These are phyloP conservation scores for Paecilomyces variotii DNA, from an alignment of 2,329 filamentous ascomycete species.

Conservation along the genomic window DNA sequence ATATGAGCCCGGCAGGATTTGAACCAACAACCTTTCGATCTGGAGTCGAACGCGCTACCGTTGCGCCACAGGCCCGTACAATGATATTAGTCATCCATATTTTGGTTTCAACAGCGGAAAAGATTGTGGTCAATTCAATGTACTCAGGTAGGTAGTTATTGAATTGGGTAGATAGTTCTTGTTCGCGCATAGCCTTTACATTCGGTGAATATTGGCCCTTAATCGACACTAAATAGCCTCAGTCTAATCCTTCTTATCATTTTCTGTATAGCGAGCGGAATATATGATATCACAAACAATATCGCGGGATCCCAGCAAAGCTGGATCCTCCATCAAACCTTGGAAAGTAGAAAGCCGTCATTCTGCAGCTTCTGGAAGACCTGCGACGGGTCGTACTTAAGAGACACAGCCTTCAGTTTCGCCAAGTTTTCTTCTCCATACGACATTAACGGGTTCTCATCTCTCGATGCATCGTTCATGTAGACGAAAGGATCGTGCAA, in stretches of 20 bases:
- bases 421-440: slow-evolving; percentile 16
- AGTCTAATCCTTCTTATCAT: too few relatives aligned
- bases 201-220: too few relatives aligned
- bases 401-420: slow-evolving; percentile 10
- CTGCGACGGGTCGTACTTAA: slow-evolving; percentile 16
- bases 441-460: slow-evolving; percentile 16
- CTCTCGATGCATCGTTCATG: slow-evolving; percentile 17
- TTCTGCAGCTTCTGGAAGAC: slow-evolving; percentile 21
- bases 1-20: background rate
- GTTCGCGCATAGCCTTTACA: background rate
- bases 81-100: too few relatives aligned
- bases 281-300: too few relatives aligned
- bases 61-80: background rate
- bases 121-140: background rate
- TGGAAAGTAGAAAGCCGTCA: slow-evolving; percentile 5
- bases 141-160: too few relatives aligned
- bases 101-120: background rate
- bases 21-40: background rate
- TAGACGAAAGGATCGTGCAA: slow-evolving; percentile 9
- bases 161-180: too few relatives aligned
- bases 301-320: too few relatives aligned
- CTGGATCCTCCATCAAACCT: background rate
- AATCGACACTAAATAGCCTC: too few relatives aligned
- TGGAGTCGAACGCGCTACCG: background rate
- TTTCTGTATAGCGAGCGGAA: too few relatives aligned